Percentiles rank a stretch among this genome's conserved stretches.
Evolutionary conservation across 2,329 filamentous ascomycete species (phyloP).

Genomic region (Fusarium pseudoanthophilum): DNA sequence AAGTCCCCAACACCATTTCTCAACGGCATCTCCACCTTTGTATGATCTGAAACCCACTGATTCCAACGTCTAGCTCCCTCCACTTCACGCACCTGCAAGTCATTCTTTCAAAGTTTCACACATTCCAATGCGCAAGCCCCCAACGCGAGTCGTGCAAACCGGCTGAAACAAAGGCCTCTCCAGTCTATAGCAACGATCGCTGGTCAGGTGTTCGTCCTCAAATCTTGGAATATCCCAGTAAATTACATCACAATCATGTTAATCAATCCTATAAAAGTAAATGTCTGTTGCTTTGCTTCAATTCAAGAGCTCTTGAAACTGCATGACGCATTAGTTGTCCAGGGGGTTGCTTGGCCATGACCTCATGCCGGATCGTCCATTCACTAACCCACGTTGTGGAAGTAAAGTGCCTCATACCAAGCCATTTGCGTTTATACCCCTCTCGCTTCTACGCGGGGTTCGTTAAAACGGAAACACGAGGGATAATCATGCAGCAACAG

Average conservation of each 20-base stretch:
- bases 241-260: constrained; percentile 23
- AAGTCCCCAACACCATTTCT: neutral
- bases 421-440: constrained; percentile 24
- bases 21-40: constrained; percentile 1
- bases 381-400: constrained; percentile 19
- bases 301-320: constrained; percentile 17
- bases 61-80: constrained; percentile 19
- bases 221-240: neutral
- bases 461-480: constrained; percentile 11
- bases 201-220: neutral
- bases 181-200: neutral
- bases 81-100: constrained; percentile 16
- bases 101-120: constrained; percentile 27
- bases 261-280: neutral
- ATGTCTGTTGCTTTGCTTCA: neutral
- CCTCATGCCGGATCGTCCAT: constrained; percentile 39
- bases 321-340: constrained; percentile 39
- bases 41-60: constrained; percentile 23
- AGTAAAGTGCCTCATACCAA: constrained; percentile 30
- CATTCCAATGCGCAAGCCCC: constrained; percentile 17
- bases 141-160: constrained; percentile 8
- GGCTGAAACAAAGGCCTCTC: constrained; percentile 22
- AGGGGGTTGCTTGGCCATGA: constrained; percentile 40
- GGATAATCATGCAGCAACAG: neutral
- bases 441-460: constrained; percentile 20